Base-by-base conservation (phyloP, 805 yeast species). In the Metschnikowia proteae region DNA sequence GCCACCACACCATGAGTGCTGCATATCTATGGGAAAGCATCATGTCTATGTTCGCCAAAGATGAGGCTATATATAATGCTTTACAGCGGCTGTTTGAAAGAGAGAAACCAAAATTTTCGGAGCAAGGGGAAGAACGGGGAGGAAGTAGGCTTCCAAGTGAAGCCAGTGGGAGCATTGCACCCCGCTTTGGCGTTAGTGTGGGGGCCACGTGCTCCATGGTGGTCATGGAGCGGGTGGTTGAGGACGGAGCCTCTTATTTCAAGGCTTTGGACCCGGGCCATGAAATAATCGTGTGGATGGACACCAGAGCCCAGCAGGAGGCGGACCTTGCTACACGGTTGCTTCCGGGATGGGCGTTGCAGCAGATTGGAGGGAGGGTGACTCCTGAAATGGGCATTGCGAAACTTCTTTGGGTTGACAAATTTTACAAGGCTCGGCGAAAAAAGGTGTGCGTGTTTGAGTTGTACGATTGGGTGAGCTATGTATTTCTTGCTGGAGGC, bases 151-250 rank as follows among this genome's bases (percentile, higher is more conserved):
- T 11, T 23, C 17, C 39, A 36, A 13, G 17, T 13, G 35, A n/a
- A 7, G 35, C 4, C 8, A 7, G 22, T 25, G 39, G 4, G 5
- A 6, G 11, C 26, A 13, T 13, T 13, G 25, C 8, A 3, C 33
- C 35, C 9, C 36, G 43, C 17, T 42, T 23, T 26, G 43, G 50
- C 5, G 34, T 60, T 73, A 29, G 71, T 5, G 70, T 77, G 5
- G 73, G 80, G 1, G 84, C 86, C 3, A 81, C 86, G 1, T 81
- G 86, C 51, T 81, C 85, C 0, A 64, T 80, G 70, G 84, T 77
- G 8, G 78, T 80, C 1, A 61, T 69, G 56, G 54, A 58, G 47
- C 58, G 58, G 29, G 48, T 55, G 2, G 35, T 34, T 0, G 46
- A 45, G 1, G 51, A 49, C 2, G 59, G 57, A 7, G 43, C 46